Conservation (phyloP, 2,329 filamentous ascomycete genomes). For the Didymosphaeria variabile region DNA sequence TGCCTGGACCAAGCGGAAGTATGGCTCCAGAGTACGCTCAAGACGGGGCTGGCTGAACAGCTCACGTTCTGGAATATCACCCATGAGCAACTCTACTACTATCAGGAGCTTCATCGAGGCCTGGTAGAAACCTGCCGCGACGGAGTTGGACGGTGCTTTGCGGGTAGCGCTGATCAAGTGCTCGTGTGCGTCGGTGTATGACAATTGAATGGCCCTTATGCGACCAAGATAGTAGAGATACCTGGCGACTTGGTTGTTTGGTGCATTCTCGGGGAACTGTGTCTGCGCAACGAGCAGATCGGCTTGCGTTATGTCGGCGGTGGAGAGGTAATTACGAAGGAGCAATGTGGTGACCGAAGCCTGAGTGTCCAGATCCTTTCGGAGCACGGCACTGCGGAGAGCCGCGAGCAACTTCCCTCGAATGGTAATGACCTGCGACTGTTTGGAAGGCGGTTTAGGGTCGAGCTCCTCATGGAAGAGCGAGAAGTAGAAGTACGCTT, state of each 20-base stretch:
- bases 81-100: constrained; percentile 97
- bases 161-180: constrained; percentile 92
- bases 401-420: constrained; percentile 87
- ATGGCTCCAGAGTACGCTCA: constrained; percentile 88
- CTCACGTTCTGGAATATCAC: constrained; percentile 94
- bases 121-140: constrained; percentile 93
- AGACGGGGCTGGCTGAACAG: constrained; percentile 90
- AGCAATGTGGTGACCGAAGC: constrained; percentile 94
- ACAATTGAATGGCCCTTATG: constrained; percentile 94
- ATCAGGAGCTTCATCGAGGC: constrained; percentile 95
- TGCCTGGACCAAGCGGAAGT: constrained; percentile 92
- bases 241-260: constrained; percentile 97
- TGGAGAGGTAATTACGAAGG: constrained; percentile 93
- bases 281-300: constrained; percentile 96
- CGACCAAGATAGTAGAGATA: constrained; percentile 98
- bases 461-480: constrained; percentile 92
- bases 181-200: constrained; percentile 96
- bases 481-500: constrained; percentile 98
- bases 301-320: constrained; percentile 95
- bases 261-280: constrained; percentile 90
- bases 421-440: constrained; percentile 86
- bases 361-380: constrained; percentile 97
- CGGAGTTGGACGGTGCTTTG: constrained; percentile 89
- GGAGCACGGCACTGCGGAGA: constrained; percentile 91
- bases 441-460: constrained; percentile 86